A percentile compares a stretch with the other conserved stretches of the same genome.
phyloP scores from a whole-genome alignment of 75 land plant species.

The Cryptomeria japonica region DNA sequence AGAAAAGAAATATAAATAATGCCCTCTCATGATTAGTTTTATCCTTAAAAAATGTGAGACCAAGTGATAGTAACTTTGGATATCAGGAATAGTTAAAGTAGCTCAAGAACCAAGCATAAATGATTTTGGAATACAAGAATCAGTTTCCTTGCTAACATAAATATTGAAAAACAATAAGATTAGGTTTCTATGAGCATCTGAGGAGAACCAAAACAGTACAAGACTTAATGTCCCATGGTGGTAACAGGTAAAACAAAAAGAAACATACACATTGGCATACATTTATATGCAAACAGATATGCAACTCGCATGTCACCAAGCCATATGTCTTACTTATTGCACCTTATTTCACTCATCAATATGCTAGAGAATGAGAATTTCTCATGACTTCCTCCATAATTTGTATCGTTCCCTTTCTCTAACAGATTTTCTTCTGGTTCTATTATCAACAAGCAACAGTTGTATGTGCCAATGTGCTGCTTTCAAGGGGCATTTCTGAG shows the following conservation, averaged over 20 bases:
- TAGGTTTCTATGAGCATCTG: background rate
- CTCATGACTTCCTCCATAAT: background rate
- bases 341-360: background rate
- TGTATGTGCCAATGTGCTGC: background rate
- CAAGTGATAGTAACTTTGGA: background rate
- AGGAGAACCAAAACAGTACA: background rate
- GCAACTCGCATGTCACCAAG: background rate
- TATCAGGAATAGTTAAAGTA: background rate
- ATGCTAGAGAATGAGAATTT: background rate
- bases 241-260: background rate
- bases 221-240: background rate
- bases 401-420: background rate
- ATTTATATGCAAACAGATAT: background rate
- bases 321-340: background rate
- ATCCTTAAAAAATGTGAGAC: background rate
- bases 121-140: background rate
- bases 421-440: background rate
- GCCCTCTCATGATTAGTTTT: background rate
- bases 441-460: background rate
- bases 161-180: background rate
- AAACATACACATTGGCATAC: background rate
- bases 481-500: background rate
- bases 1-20: background rate
- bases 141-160: background rate
- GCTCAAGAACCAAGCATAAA: background rate